phyloP scores from a whole-genome alignment of 1,284 basidiomycete species.

The Porogramme epimiltina region DNA sequence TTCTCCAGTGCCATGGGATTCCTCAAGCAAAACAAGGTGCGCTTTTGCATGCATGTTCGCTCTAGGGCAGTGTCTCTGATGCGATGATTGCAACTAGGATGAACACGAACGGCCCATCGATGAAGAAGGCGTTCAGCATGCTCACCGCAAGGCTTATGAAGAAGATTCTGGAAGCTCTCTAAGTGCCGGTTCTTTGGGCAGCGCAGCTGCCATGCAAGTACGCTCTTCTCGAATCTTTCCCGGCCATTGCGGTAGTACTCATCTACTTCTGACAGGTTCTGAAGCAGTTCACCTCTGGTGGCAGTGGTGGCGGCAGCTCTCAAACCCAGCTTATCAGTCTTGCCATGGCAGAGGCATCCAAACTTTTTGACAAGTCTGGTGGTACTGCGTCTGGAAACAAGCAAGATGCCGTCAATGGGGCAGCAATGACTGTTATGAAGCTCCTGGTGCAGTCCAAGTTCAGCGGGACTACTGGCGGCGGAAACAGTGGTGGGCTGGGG shows the following conservation, averaged over 20 bases:
- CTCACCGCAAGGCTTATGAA: conserved; percentile 64
- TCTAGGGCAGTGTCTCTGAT: neutral
- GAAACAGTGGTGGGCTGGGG: conserved; percentile 66
- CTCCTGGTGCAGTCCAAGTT: conserved; percentile 71
- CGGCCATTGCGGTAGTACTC: neutral
- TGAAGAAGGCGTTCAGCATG: conserved; percentile 63
- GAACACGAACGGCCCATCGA: conserved; percentile 60
- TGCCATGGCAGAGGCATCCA: conserved; percentile 80
- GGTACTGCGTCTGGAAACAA: conserved; percentile 72
- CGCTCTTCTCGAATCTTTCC: neutral
- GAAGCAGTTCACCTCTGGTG: conserved; percentile 62
- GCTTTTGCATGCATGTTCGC: neutral
- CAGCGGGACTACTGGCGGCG: conserved; percentile 50
- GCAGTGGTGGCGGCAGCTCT: conserved; percentile 45
- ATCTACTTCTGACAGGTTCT: conserved; percentile 44
- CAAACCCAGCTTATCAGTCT: conserved; percentile 72
- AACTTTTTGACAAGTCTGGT: conserved; percentile 71
- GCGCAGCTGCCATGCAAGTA: conserved; percentile 79
- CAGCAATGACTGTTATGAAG: conserved; percentile 85
- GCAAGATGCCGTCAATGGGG: conserved; percentile 81
- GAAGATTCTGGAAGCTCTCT: conserved; percentile 51
- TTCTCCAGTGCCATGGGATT: conserved; percentile 56
- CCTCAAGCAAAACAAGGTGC: conserved; percentile 50
- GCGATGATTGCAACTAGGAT: too few species aligned
- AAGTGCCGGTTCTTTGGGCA: conserved; percentile 63